Evolutionary conservation across 176 grass and related monocot species (phyloP), one percentile per base, ranked within the genome.

Genomic region (Triticum monococcum): DNA sequence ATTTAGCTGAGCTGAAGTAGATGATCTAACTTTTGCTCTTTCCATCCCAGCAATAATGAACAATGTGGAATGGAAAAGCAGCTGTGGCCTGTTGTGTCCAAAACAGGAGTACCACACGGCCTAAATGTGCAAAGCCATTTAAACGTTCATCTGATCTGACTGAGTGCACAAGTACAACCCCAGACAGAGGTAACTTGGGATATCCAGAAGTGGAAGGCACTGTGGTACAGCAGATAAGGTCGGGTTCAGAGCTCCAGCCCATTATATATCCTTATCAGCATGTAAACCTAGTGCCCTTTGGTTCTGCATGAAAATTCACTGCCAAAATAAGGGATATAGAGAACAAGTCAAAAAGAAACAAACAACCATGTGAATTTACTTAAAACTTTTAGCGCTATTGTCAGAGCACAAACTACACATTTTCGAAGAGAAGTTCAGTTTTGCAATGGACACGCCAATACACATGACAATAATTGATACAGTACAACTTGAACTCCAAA

Each of bases 1-100:
- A 18, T 72, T 60, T 59, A 41, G 13, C 52, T 84, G 54, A 84
- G 4, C 17, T 75, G 18, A 60, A 75, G 20, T 38, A 25, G 36
- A 22, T 2, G 25, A 24, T 84, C 24, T 32, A 43, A 83, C 72
- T 83, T 56, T 72, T 40, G 48, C 28, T 83, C 31, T 83, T 81
- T 22, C 4, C 1, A n/a, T 13, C 12, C 45, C 52, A 59, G 32
- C 14, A 72, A 72, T 59, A 71, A 50, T 17, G 22, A 25, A 57
- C 23, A 9, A n/a, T 35, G 14, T 71, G 65, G 66, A 57, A 25
- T 25, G 1, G 35, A 26, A 24, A 72, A 72, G 12, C 0, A 30
- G 12, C 12, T 6, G 5, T 65, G 4, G 25, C 10, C 61, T 64
- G 61, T 25, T 64, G 61, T 64, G 61, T 13, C 23, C 11, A 24